Base-by-base conservation (phyloP, 2,329 filamentous ascomycete species). In the Penicillium fuscoglaucum region DNA sequence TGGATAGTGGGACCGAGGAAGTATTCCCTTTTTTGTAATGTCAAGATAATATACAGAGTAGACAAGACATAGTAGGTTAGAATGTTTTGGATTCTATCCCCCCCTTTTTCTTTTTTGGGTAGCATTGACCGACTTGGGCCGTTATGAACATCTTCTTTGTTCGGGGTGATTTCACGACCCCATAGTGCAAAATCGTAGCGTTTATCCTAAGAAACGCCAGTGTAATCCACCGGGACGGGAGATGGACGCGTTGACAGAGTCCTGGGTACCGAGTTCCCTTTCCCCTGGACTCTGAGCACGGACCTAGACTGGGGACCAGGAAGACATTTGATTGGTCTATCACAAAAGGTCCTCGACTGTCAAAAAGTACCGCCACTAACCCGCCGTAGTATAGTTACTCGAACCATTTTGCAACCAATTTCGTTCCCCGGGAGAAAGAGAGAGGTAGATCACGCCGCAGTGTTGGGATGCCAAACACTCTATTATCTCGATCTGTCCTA, bases 291-390 rank as follows among this genome's bases (percentile, higher is more conserved):
- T 55, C 59, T 19, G 21, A 47, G 43, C 48, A 61, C 53, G 45
- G 53, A 46, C 53, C 41, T 31, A 44, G 43, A 46, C 37, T 58
- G 19, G 17, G 15, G n/a, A 15, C 1, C 24, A 28, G 31, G 28
- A 26, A 8, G 31, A 7, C 9, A 17, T 28, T 31, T 59, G 19
- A 59, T 55, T 54, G 51, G 59, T 33, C 49, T 46, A 37, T 55
- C 52, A 58, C 33, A 55, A 59, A 45, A 52, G 31, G 33, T 21
- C 24, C 28, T 24, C 21, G 35, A 54, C 29, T 13, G 29, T 54
- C 55, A 60, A 63, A 66, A 63, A 29, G 63, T 67, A 66, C 65
- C 50, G 44, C 54, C 46, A 51, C 58, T 66, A 67, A 56, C 62
- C 56, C 24, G 28, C 53, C 46, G 17, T 24, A 57, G 60, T 10